These are phyloP conservation scores for Venturia asperata DNA, from an alignment of 2,329 filamentous ascomycete genomes.

Conservation along the genomic window DNA sequence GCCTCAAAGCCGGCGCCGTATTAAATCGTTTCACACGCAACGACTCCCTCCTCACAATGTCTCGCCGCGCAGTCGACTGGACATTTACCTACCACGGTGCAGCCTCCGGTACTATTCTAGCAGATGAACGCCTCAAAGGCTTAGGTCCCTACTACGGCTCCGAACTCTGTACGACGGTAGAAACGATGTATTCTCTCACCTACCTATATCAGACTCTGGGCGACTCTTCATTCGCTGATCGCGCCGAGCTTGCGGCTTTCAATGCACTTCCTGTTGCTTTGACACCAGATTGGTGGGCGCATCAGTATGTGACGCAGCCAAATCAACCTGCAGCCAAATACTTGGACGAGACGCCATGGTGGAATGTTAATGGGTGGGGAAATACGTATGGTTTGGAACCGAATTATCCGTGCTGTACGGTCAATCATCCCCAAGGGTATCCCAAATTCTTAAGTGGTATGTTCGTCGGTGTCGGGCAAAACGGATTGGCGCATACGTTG, in stretches of 20 bases:
- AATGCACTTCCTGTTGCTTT: constrained; percentile 49
- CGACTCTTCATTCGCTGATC: constrained; percentile 43
- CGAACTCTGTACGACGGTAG: constrained; percentile 47
- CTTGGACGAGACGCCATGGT: constrained; percentile 40
- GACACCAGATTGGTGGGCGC: constrained; percentile 49
- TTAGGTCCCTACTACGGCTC: constrained; percentile 38
- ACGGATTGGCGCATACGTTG: constrained; percentile 45
- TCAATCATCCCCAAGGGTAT: constrained; percentile 52
- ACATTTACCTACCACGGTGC: constrained; percentile 44
- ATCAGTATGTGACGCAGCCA: constrained; percentile 48
- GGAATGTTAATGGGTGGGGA: constrained; percentile 40
- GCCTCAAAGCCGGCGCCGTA: constrained; percentile 41
- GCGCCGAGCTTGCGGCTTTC: constrained; percentile 47
- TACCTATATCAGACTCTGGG: constrained; percentile 47
- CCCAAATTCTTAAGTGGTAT: constrained; percentile 48
- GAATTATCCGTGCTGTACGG: constrained; percentile 50
- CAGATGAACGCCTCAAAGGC: constrained; percentile 44
- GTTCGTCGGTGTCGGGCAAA: constrained; percentile 38
- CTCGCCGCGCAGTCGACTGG: constrained; percentile 41
- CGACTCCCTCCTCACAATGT: constrained; percentile 35
- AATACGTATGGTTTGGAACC: constrained; percentile 48
- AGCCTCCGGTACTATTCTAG: constrained; percentile 43
- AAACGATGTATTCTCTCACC: constrained; percentile 45
- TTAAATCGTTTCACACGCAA: constrained; percentile 41
- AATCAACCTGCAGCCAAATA: constrained; percentile 47